These are phyloP conservation scores for Dendrobium chrysotoxum DNA, from an alignment of 106 monocot species.

Conservation along the genomic window DNA sequence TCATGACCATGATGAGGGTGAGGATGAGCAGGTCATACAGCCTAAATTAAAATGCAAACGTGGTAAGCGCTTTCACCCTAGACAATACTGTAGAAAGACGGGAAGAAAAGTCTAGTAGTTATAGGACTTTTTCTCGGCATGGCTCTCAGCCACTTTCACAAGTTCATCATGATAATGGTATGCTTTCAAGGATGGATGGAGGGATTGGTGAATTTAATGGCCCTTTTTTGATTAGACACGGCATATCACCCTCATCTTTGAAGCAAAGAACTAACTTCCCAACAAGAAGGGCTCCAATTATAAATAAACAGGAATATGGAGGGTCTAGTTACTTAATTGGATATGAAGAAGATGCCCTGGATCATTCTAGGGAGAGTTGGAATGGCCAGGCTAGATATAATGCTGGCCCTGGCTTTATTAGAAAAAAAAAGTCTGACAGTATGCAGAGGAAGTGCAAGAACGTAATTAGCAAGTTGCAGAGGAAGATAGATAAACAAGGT, in stretches of 20 bases:
- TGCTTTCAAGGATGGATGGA: slow-evolving; percentile 28
- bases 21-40: slow-evolving; percentile 75
- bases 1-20: slow-evolving; percentile 61
- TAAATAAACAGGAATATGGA: slow-evolving; percentile 28
- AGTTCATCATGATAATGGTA: slow-evolving; percentile 27
- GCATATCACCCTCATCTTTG: slow-evolving; percentile 10
- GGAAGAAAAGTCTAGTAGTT: slow-evolving; percentile 42
- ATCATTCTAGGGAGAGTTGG: slow-evolving; percentile 61
- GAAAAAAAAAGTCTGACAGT: slow-evolving; percentile 53
- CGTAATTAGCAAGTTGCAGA: slow-evolving; percentile 82
- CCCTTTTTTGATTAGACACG: no score
- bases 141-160: slow-evolving; percentile 20
- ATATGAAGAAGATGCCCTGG: slow-evolving; percentile 37
- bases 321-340: slow-evolving; percentile 42
- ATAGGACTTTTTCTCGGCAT: slow-evolving; percentile 20
- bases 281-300: slow-evolving; percentile 37
- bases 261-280: slow-evolving; percentile 45
- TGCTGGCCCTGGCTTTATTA: slow-evolving; percentile 16
- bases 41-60: slow-evolving; percentile 83
- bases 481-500: slow-evolving; percentile 80
- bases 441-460: slow-evolving; percentile 95
- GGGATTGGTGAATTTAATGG: slow-evolving; percentile 27
- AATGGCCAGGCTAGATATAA: slow-evolving; percentile 25
- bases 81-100: slow-evolving; percentile 34
- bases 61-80: slow-evolving; percentile 64